Evolutionary conservation across 1,284 basidiomycete genomes (phyloP).

Genomic region (Phylloboletellus chloephorus): DNA sequence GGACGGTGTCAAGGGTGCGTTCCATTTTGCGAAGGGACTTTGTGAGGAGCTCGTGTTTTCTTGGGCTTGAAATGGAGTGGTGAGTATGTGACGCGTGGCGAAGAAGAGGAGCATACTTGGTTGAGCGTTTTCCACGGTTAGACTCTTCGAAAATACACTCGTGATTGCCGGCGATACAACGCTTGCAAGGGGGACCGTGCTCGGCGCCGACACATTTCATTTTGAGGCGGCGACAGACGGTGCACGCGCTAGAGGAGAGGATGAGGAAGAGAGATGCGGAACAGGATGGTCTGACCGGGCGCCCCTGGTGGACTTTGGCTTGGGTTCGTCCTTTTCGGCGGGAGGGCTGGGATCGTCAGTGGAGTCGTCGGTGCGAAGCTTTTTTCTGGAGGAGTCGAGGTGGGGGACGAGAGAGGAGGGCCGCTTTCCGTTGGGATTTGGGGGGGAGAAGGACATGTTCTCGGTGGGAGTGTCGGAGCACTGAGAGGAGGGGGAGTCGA

Average conservation of each 20-base stretch:
- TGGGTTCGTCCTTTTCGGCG: conserved; percentile 60
- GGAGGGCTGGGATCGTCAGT: conserved; percentile 45
- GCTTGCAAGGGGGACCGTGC: conserved; percentile 87
- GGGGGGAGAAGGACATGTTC: conserved; percentile 45
- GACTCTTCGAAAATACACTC: conserved; percentile 95
- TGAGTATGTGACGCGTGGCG: conserved; percentile 26
- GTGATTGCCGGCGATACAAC: conserved; percentile 74
- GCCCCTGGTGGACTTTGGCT: conserved; percentile 82
- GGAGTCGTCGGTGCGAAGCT: conserved; percentile 51
- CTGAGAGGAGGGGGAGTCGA: conserved; percentile 67
- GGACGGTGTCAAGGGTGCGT: conserved; percentile 81
- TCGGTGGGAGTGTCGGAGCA: conserved; percentile 69
- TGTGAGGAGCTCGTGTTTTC: conserved; percentile 84
- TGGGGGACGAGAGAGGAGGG: conserved; percentile 45
- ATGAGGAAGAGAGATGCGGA: conserved; percentile 1
- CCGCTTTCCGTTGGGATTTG: conserved; percentile 60
- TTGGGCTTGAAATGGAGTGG: conserved; percentile 37
- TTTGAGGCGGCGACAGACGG: conserved; percentile 92
- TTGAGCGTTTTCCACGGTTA: conserved; percentile 87
- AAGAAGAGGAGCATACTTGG: conserved; percentile 54
- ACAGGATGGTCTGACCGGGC: conserved; percentile 56
- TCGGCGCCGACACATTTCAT: conserved; percentile 98
- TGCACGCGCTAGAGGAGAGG: conserved; percentile 66
- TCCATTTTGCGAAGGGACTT: conserved; percentile 92
- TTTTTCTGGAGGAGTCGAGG: conserved; percentile 49